phyloP scores from a whole-genome alignment of 2,329 filamentous ascomycete genomes.

The Talaromyces albobiverticillius region DNA sequence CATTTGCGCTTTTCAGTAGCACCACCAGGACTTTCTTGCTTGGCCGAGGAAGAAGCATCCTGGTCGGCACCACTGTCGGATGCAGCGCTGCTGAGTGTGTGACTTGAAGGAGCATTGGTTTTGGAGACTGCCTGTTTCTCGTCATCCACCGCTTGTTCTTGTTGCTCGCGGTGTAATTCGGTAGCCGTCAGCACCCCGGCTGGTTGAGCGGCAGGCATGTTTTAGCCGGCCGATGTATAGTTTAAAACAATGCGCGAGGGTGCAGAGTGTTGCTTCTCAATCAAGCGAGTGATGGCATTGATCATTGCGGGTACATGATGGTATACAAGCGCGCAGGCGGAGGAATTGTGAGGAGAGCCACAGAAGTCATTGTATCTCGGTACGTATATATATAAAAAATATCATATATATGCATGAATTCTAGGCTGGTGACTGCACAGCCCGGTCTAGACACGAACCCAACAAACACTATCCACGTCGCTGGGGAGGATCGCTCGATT shows the following conservation, averaged over 20 bases:
- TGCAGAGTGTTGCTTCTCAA: background rate
- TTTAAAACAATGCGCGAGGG: no score
- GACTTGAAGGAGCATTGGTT: background rate
- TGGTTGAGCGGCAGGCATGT: background rate
- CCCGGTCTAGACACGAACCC: no score
- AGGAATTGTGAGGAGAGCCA: no score
- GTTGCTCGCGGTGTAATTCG: conserved; percentile 4
- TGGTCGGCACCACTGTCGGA: background rate
- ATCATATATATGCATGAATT: no score
- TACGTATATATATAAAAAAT: no score
- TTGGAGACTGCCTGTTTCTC: background rate
- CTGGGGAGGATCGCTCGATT: no score
- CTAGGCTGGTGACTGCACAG: no score
- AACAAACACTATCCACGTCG: no score
- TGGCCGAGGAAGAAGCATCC: background rate
- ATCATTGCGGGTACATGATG: no score
- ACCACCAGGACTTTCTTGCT: background rate
- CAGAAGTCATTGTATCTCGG: no score
- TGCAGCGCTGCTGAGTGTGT: background rate
- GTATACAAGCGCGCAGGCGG: no score
- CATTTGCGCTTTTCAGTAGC: conserved; percentile 27
- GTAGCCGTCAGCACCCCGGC: background rate
- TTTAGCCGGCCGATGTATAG: background rate
- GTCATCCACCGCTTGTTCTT: background rate
- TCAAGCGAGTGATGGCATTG: no score